Conservation (phyloP, 441 rosid genomes). For the Lepidium campestre region DNA sequence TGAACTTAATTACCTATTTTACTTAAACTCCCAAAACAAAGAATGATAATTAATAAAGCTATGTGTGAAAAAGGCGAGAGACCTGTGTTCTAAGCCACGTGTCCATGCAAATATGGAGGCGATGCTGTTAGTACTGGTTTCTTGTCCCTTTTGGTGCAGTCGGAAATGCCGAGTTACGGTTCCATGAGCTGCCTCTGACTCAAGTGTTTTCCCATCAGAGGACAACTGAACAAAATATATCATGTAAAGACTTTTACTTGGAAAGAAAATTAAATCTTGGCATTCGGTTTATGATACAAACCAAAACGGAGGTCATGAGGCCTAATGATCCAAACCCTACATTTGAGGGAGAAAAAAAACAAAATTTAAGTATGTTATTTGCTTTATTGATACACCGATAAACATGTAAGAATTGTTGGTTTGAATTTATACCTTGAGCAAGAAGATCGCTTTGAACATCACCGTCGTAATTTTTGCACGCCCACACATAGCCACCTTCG, state of each 20-base stretch:
- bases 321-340: conserved; percentile 98
- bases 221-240: conserved; percentile 52
- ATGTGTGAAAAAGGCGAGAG: conserved; percentile 2
- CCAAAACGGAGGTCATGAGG: conserved; percentile 95
- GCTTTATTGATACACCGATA: not conserved
- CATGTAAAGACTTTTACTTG: conserved; percentile 3
- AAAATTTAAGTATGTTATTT: not conserved
- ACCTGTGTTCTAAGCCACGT: conserved; percentile 89
- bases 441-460: conserved; percentile 98
- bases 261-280: not conserved
- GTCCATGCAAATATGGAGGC: conserved; percentile 98
- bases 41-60: not conserved
- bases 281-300: conserved; percentile 31
- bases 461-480: conserved; percentile 96
- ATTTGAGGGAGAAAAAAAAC: not conserved
- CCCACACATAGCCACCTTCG: conserved; percentile 99
- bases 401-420: not conserved
- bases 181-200: conserved; percentile 99
- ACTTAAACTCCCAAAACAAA: not conserved
- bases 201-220: conserved; percentile 85
- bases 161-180: conserved; percentile 95
- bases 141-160: conserved; percentile 83
- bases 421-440: conserved; percentile 65
- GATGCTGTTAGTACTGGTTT: conserved; percentile 95
- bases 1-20: not conserved